Conservation (phyloP, 2,329 filamentous ascomycete species). For the Phymatotrichopsis omnivora region DNA sequence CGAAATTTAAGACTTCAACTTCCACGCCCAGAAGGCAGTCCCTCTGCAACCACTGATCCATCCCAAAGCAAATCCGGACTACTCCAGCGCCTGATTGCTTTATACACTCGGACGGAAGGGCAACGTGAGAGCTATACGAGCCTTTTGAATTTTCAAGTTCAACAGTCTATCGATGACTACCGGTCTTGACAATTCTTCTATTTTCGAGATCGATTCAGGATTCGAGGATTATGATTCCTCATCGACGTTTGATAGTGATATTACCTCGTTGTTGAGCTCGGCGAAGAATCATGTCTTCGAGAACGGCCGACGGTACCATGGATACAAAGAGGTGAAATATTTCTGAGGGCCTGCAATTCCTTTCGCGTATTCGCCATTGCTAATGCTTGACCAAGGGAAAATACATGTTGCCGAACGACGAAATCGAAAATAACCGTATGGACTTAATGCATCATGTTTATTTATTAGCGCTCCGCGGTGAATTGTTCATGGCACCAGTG, state of each 20-base stretch:
- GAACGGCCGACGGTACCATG: constrained; percentile 42
- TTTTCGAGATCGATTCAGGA: constrained; percentile 7
- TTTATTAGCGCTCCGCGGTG: constrained; percentile 40
- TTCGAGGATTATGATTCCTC: background rate
- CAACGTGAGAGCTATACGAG: no score
- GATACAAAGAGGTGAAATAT: constrained; percentile 27
- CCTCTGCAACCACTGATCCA: no score
- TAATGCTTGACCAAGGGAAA: constrained; percentile 7
- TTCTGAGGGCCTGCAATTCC: no score
- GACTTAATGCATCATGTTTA: constrained; percentile 38
- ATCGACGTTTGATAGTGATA: constrained; percentile 17
- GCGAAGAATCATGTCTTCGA: constrained; percentile 41
- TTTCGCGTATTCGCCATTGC: background rate
- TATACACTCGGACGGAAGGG: no score
- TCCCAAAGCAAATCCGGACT: no score
- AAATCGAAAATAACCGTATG: constrained; percentile 29
- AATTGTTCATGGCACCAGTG: constrained; percentile 42
- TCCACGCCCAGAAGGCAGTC: no score
- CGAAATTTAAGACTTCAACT: no score
- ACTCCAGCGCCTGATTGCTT: no score
- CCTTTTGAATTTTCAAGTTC: no score
- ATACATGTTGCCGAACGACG: constrained; percentile 24
- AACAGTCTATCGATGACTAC: no score
- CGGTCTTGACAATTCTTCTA: no score
- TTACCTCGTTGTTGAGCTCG: constrained; percentile 37